phyloP scores from a whole-genome alignment of 2,329 filamentous ascomycete species.

The Stachybotrys elegans region DNA sequence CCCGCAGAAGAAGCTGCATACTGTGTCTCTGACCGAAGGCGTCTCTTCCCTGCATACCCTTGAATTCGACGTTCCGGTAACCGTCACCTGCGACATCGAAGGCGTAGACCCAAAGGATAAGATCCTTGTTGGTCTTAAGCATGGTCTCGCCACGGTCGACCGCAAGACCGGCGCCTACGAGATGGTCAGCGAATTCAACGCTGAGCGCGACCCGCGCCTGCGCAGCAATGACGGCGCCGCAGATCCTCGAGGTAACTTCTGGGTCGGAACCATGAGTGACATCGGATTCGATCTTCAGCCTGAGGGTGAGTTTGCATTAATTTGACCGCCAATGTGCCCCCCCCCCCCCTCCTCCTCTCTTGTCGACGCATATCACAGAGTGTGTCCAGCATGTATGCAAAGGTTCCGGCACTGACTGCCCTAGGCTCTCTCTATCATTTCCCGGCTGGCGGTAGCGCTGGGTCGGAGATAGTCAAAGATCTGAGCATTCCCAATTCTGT shows the following conservation, averaged over 20 bases:
- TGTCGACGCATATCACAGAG: too few relatives aligned
- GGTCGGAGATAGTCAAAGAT: constrained; percentile 19
- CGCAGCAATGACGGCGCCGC: constrained; percentile 78
- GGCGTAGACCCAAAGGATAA: constrained; percentile 55
- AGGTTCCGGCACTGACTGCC: too few relatives aligned
- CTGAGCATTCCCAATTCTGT: constrained; percentile 82
- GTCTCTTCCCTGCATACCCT: constrained; percentile 58
- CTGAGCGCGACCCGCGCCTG: constrained; percentile 45
- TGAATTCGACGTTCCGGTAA: constrained; percentile 49
- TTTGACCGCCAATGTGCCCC: too few relatives aligned
- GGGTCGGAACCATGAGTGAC: constrained; percentile 84
- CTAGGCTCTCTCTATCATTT: too few relatives aligned
- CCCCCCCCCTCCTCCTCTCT: too few relatives aligned
- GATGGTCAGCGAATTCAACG: constrained; percentile 45
- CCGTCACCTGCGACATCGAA: constrained; percentile 75
- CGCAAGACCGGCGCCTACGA: constrained; percentile 50
- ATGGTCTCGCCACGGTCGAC: constrained; percentile 75
- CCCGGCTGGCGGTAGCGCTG: too few relatives aligned
- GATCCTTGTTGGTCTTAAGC: constrained; percentile 75
- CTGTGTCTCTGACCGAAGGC: constrained; percentile 60
- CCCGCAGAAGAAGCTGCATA: constrained; percentile 68
- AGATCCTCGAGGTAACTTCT: constrained; percentile 76
- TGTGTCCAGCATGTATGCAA: too few relatives aligned
- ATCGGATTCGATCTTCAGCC: constrained; percentile 52
- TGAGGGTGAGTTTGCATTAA: constrained; percentile 48